Conservation (phyloP, 768 basidiomycete species). For the Sporobolomyces pararoseus region DNA sequence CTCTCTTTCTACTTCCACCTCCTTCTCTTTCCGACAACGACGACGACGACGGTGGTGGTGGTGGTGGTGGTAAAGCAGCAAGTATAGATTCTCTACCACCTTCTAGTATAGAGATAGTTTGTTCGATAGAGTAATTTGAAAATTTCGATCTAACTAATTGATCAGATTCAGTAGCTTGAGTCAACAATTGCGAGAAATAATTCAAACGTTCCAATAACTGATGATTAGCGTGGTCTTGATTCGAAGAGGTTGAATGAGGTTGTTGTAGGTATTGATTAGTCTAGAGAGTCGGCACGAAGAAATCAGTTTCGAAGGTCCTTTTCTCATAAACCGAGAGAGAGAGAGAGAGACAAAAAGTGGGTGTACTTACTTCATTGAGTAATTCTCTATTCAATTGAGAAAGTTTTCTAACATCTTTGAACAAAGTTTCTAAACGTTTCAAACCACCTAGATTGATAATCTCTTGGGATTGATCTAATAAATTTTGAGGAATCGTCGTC, state of each 20-base stretch:
- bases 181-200: background rate
- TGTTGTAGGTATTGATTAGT: constrained; percentile 68
- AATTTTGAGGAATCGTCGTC: constrained; percentile 49
- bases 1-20: background rate
- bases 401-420: constrained; percentile 69
- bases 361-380: constrained; percentile 64
- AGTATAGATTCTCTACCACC: too few relatives aligned
- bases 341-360: background rate
- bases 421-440: constrained; percentile 62
- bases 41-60: constrained; percentile 54
- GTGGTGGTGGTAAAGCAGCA: too few relatives aligned
- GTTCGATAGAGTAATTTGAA: background rate
- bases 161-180: constrained; percentile 23
- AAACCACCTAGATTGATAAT: constrained; percentile 74
- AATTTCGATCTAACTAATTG: constrained; percentile 40
- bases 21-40: background rate
- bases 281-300: constrained; percentile 54
- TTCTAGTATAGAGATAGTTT: constrained; percentile 57
- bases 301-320: background rate
- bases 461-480: constrained; percentile 79
- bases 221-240: background rate
- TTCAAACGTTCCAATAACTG: constrained; percentile 39
- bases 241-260: too few relatives aligned
- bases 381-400: constrained; percentile 61
- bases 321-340: background rate